phyloP scores from a whole-genome alignment of 1,284 basidiomycete genomes.

The Coniophora puteana region DNA sequence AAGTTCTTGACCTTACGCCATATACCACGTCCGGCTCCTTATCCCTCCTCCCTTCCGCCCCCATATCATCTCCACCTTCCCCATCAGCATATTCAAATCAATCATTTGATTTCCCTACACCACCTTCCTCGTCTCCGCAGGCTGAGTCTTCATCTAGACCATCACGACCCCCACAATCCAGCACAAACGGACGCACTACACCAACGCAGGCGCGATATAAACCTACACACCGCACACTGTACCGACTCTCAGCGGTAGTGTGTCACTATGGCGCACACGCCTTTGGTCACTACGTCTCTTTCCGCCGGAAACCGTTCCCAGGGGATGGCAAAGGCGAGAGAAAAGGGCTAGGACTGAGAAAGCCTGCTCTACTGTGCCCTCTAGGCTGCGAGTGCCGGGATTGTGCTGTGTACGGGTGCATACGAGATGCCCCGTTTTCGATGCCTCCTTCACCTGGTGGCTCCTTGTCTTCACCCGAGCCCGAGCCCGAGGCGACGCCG shows the following conservation, averaged over 20 bases:
- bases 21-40: constrained; percentile 77
- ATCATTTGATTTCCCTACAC: too few species aligned
- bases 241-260: constrained; percentile 78
- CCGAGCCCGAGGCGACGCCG: too few species aligned
- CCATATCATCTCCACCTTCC: constrained; percentile 62
- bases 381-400: constrained; percentile 41
- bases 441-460: too few species aligned
- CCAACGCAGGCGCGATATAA: constrained; percentile 53
- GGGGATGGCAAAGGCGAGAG: too few species aligned
- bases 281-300: constrained; percentile 91
- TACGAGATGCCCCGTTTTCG: too few species aligned
- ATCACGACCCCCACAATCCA: constrained; percentile 46
- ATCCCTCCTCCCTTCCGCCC: constrained; percentile 60
- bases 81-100: too few species aligned
- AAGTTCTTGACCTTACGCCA: constrained; percentile 81
- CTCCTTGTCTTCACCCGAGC: too few species aligned
- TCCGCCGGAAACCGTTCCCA: constrained; percentile 71
- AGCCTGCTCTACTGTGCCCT: too few species aligned
- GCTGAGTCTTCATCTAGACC: constrained; percentile 50
- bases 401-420: constrained; percentile 36
- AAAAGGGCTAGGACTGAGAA: too few species aligned
- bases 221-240: constrained; percentile 58
- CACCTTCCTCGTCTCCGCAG: constrained; percentile 47
- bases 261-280: constrained; percentile 89
- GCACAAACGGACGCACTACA: too few species aligned